These are phyloP conservation scores for Golubevia pallescens DNA, from an alignment of 1,284 basidiomycete genomes.

Conservation along the genomic window DNA sequence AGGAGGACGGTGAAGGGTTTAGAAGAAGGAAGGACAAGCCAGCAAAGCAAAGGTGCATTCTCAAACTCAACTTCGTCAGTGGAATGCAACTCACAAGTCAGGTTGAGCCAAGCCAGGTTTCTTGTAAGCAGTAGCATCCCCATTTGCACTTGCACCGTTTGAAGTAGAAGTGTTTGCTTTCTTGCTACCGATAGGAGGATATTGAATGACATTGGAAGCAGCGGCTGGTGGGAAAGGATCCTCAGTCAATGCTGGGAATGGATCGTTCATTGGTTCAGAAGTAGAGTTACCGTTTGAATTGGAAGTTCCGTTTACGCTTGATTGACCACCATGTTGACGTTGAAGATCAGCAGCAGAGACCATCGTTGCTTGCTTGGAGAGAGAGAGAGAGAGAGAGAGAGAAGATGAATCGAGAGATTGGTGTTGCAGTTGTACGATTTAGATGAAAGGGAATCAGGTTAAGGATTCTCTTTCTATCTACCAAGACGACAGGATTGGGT, in stretches of 20 bases:
- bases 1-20: neutral
- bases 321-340: slow-evolving; percentile 28
- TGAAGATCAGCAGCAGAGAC: slow-evolving; percentile 47
- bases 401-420: neutral
- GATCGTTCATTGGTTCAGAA: slow-evolving; percentile 33
- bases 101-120: slow-evolving; percentile 24
- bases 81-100: slow-evolving; percentile 27
- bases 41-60: too few species aligned
- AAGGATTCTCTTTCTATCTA: neutral
- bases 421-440: neutral
- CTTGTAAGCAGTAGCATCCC: slow-evolving; percentile 12
- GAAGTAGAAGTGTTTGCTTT: slow-evolving; percentile 7
- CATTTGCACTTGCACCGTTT: slow-evolving; percentile 5
- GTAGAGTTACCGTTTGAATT: slow-evolving; percentile 19
- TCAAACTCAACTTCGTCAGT: too few species aligned
- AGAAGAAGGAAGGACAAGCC: neutral
- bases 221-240: slow-evolving; percentile 41
- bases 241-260: slow-evolving; percentile 51
- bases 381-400: neutral
- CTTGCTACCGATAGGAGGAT: slow-evolving; percentile 15
- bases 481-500: neutral
- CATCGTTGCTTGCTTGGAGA: slow-evolving; percentile 14
- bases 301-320: slow-evolving; percentile 22
- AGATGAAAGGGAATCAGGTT: neutral
- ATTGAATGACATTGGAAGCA: neutral